Base-by-base conservation (phyloP, 2,329 filamentous ascomycete genomes). In the Aspergillus phoenicis region DNA sequence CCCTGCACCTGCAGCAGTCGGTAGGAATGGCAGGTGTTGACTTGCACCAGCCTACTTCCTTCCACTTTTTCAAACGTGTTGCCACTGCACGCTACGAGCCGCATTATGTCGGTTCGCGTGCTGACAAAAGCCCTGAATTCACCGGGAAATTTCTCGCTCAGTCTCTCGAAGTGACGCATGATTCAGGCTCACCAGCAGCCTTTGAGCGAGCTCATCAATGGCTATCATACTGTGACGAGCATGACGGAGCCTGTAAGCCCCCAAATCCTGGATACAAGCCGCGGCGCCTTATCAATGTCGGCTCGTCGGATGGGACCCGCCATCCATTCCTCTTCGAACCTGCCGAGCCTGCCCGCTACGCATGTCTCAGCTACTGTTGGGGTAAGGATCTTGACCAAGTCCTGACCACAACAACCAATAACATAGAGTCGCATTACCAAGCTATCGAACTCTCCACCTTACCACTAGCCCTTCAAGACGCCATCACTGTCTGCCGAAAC, bases 31-130 rank as follows among this genome's bases (percentile, higher is more conserved):
- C 5, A 10, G n/a, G 11, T 1, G n/a, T 5, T 10, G 8, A 22
- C 41, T 43, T n/a, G 17, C 8, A 11, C n/a, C 17, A 10, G 17
- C 4, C 17, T 43, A 10, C 41, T 2, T 22, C 17, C 17, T 43
- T 43, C 8, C 41, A 43, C 17, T 22, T 43, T 22, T 8, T 43
- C 3, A 17, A 11, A 43, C 17, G 41, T 4, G 41, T 8, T 22
- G 11, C 41, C 17, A 43, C 8, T 8, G 8, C 11, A 43, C 8
- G 41, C 8, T 43, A 43, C 17, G 17, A 22, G 11, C 8, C 15
- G 17, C 39, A n/a, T 0, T 1, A 8, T 10, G 4, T n/a, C 1
- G n/a, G 22, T 20, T n/a, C 2, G 2, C 8, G 3, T 5, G 2
- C 4, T 2, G 17, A 2, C n/a, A 20, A 22, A 2, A 22, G 17